Percentiles rank a stretch among this genome's conserved stretches.
Evolutionary conservation across 768 basidiomycete species (phyloP).

Genomic region (Rickenella mellea): DNA sequence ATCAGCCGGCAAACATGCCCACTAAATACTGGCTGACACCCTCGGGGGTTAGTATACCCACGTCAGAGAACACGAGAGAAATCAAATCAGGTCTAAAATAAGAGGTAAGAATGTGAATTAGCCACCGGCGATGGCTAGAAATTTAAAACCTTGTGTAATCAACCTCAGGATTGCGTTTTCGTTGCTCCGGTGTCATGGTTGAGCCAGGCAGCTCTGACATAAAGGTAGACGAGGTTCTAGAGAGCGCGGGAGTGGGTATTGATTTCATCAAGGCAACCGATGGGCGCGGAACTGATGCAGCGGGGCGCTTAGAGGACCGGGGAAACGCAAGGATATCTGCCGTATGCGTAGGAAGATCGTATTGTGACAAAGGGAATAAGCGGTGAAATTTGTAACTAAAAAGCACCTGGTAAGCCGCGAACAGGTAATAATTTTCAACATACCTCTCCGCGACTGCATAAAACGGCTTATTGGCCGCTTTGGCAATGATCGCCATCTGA

Average conservation of each 20-base stretch:
- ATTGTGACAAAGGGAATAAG: constrained; percentile 86
- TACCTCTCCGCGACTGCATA: constrained; percentile 92
- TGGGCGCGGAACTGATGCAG: constrained; percentile 2
- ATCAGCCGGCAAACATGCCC: constrained; percentile 80
- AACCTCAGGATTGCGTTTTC: constrained; percentile 77
- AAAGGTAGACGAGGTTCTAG: constrained; percentile 5
- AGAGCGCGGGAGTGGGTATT: neutral
- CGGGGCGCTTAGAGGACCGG: constrained; percentile 17
- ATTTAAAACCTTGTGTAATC: constrained; percentile 77
- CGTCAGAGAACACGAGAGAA: constrained; percentile 87
- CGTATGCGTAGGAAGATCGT: constrained; percentile 79
- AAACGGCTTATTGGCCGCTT: constrained; percentile 89
- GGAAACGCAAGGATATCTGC: constrained; percentile 67
- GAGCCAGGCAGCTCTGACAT: neutral
- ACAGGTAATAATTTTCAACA: neutral
- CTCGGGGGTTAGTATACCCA: constrained; percentile 87
- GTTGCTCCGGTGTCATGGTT: constrained; percentile 75
- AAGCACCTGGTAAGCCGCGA: constrained; percentile 3
- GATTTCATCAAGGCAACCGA: constrained; percentile 3
- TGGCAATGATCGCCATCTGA: constrained; percentile 94
- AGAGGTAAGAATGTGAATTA: constrained; percentile 10
- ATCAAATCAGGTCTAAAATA: constrained; percentile 75
- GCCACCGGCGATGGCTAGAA: neutral
- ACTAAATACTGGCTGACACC: constrained; percentile 93
- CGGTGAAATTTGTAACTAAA: constrained; percentile 94